Conservation (phyloP, 495 filamentous ascomycete genomes). For the Parachaetomium inaequale region DNA sequence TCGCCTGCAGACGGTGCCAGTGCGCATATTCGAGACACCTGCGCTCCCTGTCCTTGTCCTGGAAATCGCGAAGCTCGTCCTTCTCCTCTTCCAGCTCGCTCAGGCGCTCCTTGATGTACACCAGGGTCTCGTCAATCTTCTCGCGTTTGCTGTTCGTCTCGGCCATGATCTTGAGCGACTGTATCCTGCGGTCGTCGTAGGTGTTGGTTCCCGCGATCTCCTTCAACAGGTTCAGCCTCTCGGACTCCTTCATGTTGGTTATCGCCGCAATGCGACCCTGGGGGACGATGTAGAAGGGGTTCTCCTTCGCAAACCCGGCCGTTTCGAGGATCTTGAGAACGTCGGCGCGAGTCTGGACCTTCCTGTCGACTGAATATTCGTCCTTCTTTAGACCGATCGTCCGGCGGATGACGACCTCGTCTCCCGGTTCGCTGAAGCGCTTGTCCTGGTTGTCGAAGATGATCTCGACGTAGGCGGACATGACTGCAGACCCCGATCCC, state of each 20-base stretch:
- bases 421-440: slow-evolving; percentile 89
- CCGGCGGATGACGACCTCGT: slow-evolving; percentile 82
- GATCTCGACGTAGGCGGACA: slow-evolving; percentile 98
- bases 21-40: slow-evolving; percentile 93
- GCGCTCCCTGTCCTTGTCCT: slow-evolving; percentile 91
- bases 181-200: slow-evolving; percentile 84
- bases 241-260: slow-evolving; percentile 97
- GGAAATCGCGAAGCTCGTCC: slow-evolving; percentile 85
- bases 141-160: slow-evolving; percentile 91
- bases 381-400: slow-evolving; percentile 98
- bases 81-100: slow-evolving; percentile 94
- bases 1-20: slow-evolving; percentile 80
- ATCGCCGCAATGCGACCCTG: slow-evolving; percentile 93
- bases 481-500: slow-evolving; percentile 93
- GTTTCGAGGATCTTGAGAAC: slow-evolving; percentile 95
- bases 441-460: slow-evolving; percentile 98
- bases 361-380: slow-evolving; percentile 93
- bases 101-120: slow-evolving; percentile 86
- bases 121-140: slow-evolving; percentile 90
- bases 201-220: slow-evolving; percentile 97
- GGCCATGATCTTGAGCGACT: slow-evolving; percentile 94
- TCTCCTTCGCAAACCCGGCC: slow-evolving; percentile 93
- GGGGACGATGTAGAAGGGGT: slow-evolving; percentile 98
- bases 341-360: slow-evolving; percentile 91
- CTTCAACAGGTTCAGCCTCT: slow-evolving; percentile 84